Percentiles rank a stretch among this genome's conserved stretches.
These are phyloP conservation scores for Sanghuangporus baumii DNA, from an alignment of 1,284 basidiomycete genomes.

Conservation along the genomic window DNA sequence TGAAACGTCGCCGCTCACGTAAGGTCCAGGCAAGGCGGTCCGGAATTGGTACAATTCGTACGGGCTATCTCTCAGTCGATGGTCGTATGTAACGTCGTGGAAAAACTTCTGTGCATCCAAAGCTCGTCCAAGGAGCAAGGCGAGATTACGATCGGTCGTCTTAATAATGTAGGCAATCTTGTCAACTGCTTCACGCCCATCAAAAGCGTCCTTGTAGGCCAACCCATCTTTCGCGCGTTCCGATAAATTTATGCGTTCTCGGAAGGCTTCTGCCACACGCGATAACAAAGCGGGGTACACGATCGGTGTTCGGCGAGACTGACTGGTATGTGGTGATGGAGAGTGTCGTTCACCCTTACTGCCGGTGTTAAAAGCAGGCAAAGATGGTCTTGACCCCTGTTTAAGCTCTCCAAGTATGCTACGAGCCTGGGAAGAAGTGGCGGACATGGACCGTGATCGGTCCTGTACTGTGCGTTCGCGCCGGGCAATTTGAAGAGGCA, in stretches of 20 bases:
- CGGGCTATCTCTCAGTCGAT: constrained; percentile 85
- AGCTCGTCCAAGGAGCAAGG: constrained; percentile 88
- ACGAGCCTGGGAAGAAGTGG: constrained; percentile 35
- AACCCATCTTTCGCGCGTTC: constrained; percentile 93
- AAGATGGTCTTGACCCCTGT: constrained; percentile 33
- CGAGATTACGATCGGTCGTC: constrained; percentile 95
- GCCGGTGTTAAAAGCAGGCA: constrained; percentile 34
- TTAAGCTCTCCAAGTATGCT: constrained; percentile 26
- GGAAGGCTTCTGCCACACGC: constrained; percentile 91
- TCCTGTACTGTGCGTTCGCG: constrained; percentile 57
- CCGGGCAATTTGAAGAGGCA: constrained; percentile 40
- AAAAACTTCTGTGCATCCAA: constrained; percentile 99
- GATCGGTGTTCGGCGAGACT: constrained; percentile 53
- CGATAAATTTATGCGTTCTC: constrained; percentile 67
- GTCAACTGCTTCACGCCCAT: constrained; percentile 94
- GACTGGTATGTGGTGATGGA: constrained; percentile 26
- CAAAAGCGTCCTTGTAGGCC: constrained; percentile 94
- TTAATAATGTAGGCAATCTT: constrained; percentile 97
- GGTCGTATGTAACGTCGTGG: constrained; percentile 99
- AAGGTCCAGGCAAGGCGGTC: constrained; percentile 67
- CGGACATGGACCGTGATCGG: constrained; percentile 69
- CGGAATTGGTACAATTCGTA: constrained; percentile 93
- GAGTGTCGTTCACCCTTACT: constrained; percentile 40
- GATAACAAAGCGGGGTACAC: constrained; percentile 95
- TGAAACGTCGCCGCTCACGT: constrained; percentile 70